phyloP scores from a whole-genome alignment of 305 asterid species.

The Fraxinus angustifolia region DNA sequence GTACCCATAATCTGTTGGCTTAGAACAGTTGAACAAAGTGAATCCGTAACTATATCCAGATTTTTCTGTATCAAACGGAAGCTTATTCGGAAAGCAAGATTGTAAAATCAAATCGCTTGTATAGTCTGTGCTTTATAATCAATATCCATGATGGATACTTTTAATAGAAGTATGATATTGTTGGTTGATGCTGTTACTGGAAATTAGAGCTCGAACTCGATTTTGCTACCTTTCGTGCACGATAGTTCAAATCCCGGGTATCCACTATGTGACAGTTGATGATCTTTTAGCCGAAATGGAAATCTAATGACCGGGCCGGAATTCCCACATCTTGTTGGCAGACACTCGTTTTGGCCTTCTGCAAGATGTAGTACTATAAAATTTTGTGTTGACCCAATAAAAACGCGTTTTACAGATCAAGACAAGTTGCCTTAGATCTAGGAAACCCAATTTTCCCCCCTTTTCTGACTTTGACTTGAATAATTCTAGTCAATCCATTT shows the following conservation, averaged over 20 bases:
- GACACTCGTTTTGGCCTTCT: conserved; percentile 29
- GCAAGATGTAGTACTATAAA: background rate
- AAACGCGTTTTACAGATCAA: background rate
- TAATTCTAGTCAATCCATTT: background rate
- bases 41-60: conserved; percentile 20
- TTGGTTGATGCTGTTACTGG: conserved; percentile 19
- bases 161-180: conserved; percentile 24
- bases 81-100: conserved; percentile 41
- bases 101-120: conserved; percentile 7
- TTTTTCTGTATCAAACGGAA: conserved; percentile 23
- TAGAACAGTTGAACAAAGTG: conserved; percentile 49
- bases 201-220: conserved; percentile 24
- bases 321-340: conserved; percentile 32
- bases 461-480: background rate
- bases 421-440: background rate
- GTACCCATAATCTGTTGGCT: background rate
- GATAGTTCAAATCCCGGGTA: conserved; percentile 26
- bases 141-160: conserved; percentile 24
- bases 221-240: conserved; percentile 21
- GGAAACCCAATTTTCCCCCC: background rate
- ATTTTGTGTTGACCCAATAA: background rate
- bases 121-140: conserved; percentile 44
- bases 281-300: background rate
- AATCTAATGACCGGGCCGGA: conserved; percentile 31
- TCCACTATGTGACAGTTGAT: conserved; percentile 16